Evolutionary conservation across 2,329 filamentous ascomycete species (phyloP), one percentile per base, ranked within the genome.

Genomic region (Aspergillus latus): DNA sequence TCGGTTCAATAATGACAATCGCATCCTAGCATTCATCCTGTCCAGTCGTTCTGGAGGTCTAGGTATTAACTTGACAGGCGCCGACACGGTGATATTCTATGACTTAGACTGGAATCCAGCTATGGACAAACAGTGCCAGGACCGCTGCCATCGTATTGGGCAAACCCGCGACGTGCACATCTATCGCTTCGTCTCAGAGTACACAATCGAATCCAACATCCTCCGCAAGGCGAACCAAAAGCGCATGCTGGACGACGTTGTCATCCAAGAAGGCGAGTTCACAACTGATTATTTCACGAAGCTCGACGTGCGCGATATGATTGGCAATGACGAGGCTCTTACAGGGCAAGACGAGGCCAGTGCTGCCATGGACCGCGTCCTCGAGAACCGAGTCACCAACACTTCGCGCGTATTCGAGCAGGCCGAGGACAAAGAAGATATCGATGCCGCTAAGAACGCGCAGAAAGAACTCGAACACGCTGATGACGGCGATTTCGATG

Each of bases 71-170:
- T 81, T 99, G 43, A 97, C 93, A 0, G 94, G 94, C 48, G 94
- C 94, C 4, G 94, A 97, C 72, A 96, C 92, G 0, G 94, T 99
- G 66, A 97, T 99, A 63, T 99, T 99, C 74, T 99, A 97, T 75
- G 94, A 99, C 68, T 87, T 97, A 58, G 94, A 99, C 72, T 99
- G 95, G 95, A 99, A 99, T 67, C 94, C 94, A 0, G 94, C 95
- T 50, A 99, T 99, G 94, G 94, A 99, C 78, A 96, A 96, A 74
- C 94, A 99, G 74, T 99, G 94, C 68, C 95, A 99, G 76, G 95
- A 99, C 72, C 86, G 94, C 66, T 95, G 91, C 67, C 94, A 99
- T 76, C 90, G 94, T 63, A 99, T 99, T 64, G 94, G 94, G 1
- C 94, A 99, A 74, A 97, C 94, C 0, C 88, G 94, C 30, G 94